These are phyloP conservation scores for Pseudonectria foliicola DNA, from an alignment of 2,329 filamentous ascomycete species.

Conservation along the genomic window DNA sequence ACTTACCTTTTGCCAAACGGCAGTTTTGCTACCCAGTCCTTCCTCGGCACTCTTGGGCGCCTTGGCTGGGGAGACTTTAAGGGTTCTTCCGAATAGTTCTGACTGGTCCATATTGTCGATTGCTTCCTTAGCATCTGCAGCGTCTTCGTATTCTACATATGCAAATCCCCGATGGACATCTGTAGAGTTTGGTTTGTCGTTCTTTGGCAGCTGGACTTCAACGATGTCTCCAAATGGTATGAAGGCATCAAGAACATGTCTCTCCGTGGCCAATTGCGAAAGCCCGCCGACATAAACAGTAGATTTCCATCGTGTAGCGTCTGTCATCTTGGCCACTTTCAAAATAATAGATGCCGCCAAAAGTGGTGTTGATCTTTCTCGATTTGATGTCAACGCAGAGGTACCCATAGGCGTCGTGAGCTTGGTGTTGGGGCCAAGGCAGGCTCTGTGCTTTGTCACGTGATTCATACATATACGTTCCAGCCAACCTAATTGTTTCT, in stretches of 20 bases:
- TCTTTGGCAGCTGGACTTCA: slow-evolving; percentile 84
- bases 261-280: slow-evolving; percentile 66
- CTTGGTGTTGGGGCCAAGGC: too few species aligned
- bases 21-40: slow-evolving; percentile 85
- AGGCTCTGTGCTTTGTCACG: slow-evolving; percentile 4
- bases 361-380: too few species aligned
- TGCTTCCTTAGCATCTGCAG: slow-evolving; percentile 81
- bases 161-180: slow-evolving; percentile 88
- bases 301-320: slow-evolving; percentile 75
- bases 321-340: slow-evolving; percentile 54
- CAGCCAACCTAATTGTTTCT: too few species aligned
- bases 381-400: slow-evolving; percentile 2
- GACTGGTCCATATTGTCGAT: slow-evolving; percentile 99
- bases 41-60: slow-evolving; percentile 83
- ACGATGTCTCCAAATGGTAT: slow-evolving; percentile 94
- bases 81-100: slow-evolving; percentile 84
- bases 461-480: neutral
- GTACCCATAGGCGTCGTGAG: neutral
- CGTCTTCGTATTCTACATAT: slow-evolving; percentile 88
- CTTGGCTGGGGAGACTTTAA: slow-evolving; percentile 90
- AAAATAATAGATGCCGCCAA: too few species aligned
- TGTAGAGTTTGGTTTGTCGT: slow-evolving; percentile 69
- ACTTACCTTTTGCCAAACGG: slow-evolving; percentile 91
- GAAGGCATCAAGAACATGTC: slow-evolving; percentile 81
- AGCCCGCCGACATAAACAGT: slow-evolving; percentile 92